phyloP scores from a whole-genome alignment of 2,329 filamentous ascomycete species.

The Curvularia eragrostidis region DNA sequence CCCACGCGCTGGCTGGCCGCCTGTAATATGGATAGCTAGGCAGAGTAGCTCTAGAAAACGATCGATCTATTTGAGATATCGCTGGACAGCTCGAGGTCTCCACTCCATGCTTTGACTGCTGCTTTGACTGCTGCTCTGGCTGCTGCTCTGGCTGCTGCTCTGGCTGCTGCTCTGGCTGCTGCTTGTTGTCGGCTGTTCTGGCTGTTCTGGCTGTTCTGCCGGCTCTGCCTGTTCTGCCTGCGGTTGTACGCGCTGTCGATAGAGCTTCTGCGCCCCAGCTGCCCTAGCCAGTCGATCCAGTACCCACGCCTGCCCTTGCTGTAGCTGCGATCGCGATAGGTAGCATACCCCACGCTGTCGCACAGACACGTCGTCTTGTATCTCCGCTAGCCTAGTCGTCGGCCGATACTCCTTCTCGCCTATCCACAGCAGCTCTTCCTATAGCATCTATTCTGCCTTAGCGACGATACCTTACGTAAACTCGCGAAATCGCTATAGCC shows the following conservation, averaged over 20 bases:
- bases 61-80: neutral
- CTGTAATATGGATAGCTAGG: neutral
- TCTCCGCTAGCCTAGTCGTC: neutral
- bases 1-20: neutral
- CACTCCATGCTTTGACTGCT: neutral
- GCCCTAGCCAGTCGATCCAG: neutral
- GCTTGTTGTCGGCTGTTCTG: neutral
- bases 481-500: neutral
- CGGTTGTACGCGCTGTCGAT: neutral
- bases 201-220: neutral
- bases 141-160: neutral
- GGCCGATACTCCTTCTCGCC: neutral
- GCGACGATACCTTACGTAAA: neutral
- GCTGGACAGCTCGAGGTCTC: neutral
- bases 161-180: neutral
- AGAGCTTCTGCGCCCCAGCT: neutral
- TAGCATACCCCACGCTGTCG: neutral
- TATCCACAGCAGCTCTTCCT: neutral
- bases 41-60: constrained; percentile 4
- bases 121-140: too few relatives aligned
- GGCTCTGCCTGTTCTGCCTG: neutral
- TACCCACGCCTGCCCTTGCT: neutral
- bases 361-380: constrained; percentile 1
- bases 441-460: neutral
- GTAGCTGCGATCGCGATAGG: neutral